These are phyloP conservation scores for Amanita brunnescens DNA, from an alignment of 768 basidiomycete genomes.

Conservation along the genomic window DNA sequence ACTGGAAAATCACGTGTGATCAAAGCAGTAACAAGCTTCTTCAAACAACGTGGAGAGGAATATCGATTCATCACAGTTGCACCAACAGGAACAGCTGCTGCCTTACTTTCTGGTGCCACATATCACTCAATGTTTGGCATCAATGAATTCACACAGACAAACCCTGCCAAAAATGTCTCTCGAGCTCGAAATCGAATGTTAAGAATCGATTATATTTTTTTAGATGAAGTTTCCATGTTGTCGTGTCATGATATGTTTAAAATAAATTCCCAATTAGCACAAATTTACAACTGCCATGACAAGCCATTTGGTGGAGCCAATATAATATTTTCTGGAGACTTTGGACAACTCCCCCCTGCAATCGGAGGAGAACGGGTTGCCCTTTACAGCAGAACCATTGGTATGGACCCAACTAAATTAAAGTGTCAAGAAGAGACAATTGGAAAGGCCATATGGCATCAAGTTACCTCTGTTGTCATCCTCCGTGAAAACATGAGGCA, in stretches of 20 bases:
- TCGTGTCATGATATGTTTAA: conserved; percentile 8
- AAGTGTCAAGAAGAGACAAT: conserved; percentile 13
- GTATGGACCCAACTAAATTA: not conserved
- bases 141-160: not conserved
- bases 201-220: conserved; percentile 19
- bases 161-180: not conserved
- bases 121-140: not conserved
- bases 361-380: not conserved
- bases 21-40: conserved; percentile 13
- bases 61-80: not conserved
- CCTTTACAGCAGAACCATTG: conserved; percentile 2
- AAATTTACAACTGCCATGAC: not conserved
- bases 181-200: not conserved
- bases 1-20: conserved; percentile 22
- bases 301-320: not conserved
- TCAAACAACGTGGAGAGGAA: not conserved
- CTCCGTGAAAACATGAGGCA: conserved; percentile 27
- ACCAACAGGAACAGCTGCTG: not conserved
- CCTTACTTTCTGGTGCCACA: not conserved
- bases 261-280: not conserved
- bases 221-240: conserved; percentile 26
- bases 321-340: not conserved
- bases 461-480: conserved; percentile 26
- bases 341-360: not conserved
- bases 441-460: conserved; percentile 25